Base-by-base conservation (phyloP, 2,329 filamentous ascomycete species). In the Fusarium dimerum region DNA sequence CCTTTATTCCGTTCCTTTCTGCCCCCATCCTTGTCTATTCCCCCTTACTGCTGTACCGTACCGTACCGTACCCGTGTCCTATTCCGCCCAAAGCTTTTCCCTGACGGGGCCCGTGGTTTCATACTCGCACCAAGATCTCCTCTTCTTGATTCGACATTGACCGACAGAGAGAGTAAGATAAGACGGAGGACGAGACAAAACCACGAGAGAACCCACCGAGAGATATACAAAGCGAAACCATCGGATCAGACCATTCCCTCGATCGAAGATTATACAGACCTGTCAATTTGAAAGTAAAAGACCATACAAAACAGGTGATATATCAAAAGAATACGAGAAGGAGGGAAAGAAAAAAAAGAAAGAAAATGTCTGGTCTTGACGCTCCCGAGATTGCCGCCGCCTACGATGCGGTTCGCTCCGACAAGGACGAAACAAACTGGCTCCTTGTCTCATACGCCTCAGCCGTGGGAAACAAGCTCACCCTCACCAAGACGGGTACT, bases 371-470 rank as follows among this genome's bases (percentile, higher is more conserved):
- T 57, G 80, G 79, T 63, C 71, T 78, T 67, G 75, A 84, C 66
- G 69, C 77, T 51, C 77, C 83, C 67, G 84, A 86, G 42, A 81
- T 88, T 64, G 73, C 78, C 50, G 76, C 79, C 48, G 86, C 85
- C 59, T 88, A 88, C 77, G 82, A 87, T 29, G 80, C 82, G 54
- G 84, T 88, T 51, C 84, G 85, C 55, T 82, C 78, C 60, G 85
- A 88, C 78, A 87, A 86, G 69, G 79, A 86, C 55, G 71, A 76
- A 51, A 82, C 78, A 56, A 87, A 85, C 73, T 89, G 85, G 85
- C 78, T 89, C 18, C 77, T 89, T 51, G 76, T 89, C 61, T 85
- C 83, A 60, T 82, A 87, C 72, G 77, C 79, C 11, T 71, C 75
- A 3, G 72, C 78, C 20, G 76, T 74, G 32, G 83, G 83, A 55